phyloP scores from a whole-genome alignment of 164 flowering plant genomes.

The Stephania cephalantha region DNA sequence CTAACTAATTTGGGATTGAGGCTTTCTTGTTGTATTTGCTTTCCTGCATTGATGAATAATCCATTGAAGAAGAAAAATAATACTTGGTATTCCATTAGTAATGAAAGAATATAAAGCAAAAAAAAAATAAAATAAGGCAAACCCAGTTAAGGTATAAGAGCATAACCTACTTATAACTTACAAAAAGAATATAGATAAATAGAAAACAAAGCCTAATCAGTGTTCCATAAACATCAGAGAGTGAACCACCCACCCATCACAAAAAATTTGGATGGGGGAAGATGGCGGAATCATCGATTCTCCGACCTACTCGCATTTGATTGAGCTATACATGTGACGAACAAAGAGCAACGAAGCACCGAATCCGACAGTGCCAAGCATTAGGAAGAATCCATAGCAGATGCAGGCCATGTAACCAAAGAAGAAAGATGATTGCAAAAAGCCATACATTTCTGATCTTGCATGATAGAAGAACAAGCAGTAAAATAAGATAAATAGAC shows the following conservation, averaged over 20 bases:
- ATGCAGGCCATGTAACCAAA: slow-evolving; percentile 34
- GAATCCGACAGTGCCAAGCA: slow-evolving; percentile 35
- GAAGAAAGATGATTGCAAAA: slow-evolving; percentile 33
- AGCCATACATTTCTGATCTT: slow-evolving; percentile 30
- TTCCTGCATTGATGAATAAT: not conserved
- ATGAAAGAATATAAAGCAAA: not conserved
- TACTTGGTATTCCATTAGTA: not conserved
- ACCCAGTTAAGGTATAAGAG: not conserved
- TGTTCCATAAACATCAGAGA: slow-evolving; percentile 1
- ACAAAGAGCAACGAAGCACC: slow-evolving; percentile 31
- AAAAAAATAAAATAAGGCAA: not conserved
- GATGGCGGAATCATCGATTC: not conserved
- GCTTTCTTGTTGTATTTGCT: no score
- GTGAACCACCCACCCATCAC: not conserved
- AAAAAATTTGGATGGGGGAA: slow-evolving; percentile 1
- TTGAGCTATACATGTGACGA: slow-evolving; percentile 28
- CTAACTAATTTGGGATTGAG: no score
- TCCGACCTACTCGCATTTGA: slow-evolving; percentile 25
- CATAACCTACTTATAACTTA: no score
- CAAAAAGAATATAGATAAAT: no score
- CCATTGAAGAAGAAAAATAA: not conserved
- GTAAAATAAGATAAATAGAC: slow-evolving; percentile 25
- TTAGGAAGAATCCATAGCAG: slow-evolving; percentile 32
- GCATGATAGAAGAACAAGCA: slow-evolving; percentile 29
- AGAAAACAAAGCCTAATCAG: not conserved